Evolutionary conservation across 1,139 yeast species (phyloP), one percentile per base, ranked within the genome.

Genomic region (Pneumocystis sp.): DNA sequence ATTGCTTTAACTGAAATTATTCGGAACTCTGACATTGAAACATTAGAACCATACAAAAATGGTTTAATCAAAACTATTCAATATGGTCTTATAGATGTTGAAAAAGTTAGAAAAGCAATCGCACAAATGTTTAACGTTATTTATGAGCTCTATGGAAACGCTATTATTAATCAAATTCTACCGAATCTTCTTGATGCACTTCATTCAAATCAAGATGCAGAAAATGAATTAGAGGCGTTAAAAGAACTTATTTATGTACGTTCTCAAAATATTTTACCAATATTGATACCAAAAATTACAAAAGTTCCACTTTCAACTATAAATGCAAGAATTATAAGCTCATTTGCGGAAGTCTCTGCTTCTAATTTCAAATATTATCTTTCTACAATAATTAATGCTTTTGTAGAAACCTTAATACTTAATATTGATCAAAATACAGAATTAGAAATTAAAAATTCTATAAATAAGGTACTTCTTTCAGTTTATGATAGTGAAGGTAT

Each of bases 181-280:
- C 99, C 98, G 31, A 84, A 85, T 71, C 81, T 95, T 74, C 81
- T 93, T 74, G 81, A 80, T 68, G 80, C 85, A 81, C 79, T 91
- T 72, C 86, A 87, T 69, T 78, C 84, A 3, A 77, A 81, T 17
- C 88, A 84, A 63, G 65, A 64, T 37, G 84, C 91, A 0, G 91
- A 84, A 65, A 82, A 85, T 73, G 96, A 98, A 0, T 81, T 93
- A 70, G 80, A 86, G 66, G 98, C 98, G 3, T 80, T 95, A 70
- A 86, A 87, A 76, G 97, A 90, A 74, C 87, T 93, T 71, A 89
- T 95, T 96, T 83, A 95, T 5, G 85, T 91, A 15, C 88, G 89
- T 74, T 83, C 97, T 6, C 95, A 89, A 68, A 85, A 88, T 1
- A 89, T 93, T 67, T 90, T 95, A 91, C 97, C 98, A 66, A 87